phyloP scores from a whole-genome alignment of 768 basidiomycete species.

The Amanita pallidorosea region DNA sequence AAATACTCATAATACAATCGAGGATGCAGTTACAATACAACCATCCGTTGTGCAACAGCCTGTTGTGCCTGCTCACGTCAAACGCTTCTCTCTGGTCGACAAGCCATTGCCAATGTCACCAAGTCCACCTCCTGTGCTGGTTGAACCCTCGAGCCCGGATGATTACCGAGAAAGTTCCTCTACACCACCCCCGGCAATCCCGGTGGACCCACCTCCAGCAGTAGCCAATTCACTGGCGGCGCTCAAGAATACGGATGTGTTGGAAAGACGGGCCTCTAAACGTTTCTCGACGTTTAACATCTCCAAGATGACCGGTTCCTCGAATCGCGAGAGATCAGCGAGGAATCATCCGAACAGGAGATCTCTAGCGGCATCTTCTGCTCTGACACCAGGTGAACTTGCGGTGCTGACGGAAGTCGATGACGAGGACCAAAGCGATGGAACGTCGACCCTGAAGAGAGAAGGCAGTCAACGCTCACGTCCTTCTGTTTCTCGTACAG shows the following conservation, averaged over 20 bases:
- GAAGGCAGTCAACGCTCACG: constrained; percentile 17
- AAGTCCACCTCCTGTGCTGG: constrained; percentile 34
- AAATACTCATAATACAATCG: background rate
- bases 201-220: constrained; percentile 39
- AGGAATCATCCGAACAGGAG: constrained; percentile 48
- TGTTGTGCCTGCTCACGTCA: constrained; percentile 55
- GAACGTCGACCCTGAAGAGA: constrained; percentile 12
- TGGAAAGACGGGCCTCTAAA: constrained; percentile 89
- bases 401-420: constrained; percentile 68
- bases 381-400: constrained; percentile 61
- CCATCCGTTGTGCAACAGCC: constrained; percentile 14
- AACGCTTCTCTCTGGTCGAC: constrained; percentile 74
- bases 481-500: constrained; percentile 19
- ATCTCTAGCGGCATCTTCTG: constrained; percentile 52
- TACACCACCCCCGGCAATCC: constrained; percentile 25
- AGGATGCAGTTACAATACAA: constrained; percentile 11
- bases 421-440: constrained; percentile 33
- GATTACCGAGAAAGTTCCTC: constrained; percentile 23
- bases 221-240: constrained; percentile 80
- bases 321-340: constrained; percentile 37
- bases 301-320: constrained; percentile 76
- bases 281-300: constrained; percentile 94
- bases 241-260: constrained; percentile 73
- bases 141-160: constrained; percentile 41
- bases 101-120: constrained; percentile 36